Evolutionary conservation across 176 grass and related monocot species (phyloP).

Genomic region (Secale cereale): DNA sequence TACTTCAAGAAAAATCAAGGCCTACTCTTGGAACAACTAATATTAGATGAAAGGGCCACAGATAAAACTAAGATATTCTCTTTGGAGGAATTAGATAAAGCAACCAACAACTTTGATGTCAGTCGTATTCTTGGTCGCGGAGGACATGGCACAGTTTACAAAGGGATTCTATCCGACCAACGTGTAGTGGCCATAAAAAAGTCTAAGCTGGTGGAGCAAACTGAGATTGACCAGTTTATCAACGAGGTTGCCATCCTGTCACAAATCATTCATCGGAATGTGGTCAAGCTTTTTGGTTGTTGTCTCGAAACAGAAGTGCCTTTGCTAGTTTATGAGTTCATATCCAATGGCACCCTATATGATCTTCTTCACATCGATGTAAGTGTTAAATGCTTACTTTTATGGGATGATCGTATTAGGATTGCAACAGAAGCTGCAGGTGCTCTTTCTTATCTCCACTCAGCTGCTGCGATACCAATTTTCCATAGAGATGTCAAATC

Average conservation of each 20-base stretch:
- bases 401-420: slow-evolving; percentile 44
- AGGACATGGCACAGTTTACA: slow-evolving; percentile 52
- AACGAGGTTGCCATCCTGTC: slow-evolving; percentile 49
- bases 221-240: slow-evolving; percentile 50
- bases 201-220: slow-evolving; percentile 33
- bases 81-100: slow-evolving; percentile 40
- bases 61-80: slow-evolving; percentile 44
- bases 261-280: slow-evolving; percentile 50
- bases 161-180: slow-evolving; percentile 30
- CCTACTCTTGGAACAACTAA: slow-evolving; percentile 14
- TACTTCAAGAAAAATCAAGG: slow-evolving; percentile 39
- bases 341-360: slow-evolving; percentile 44
- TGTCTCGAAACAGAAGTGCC: slow-evolving; percentile 48
- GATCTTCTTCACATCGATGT: slow-evolving; percentile 14
- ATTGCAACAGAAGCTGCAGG: slow-evolving; percentile 32
- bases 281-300: slow-evolving; percentile 49
- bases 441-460: slow-evolving; percentile 52
- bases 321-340: slow-evolving; percentile 58
- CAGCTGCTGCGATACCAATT: slow-evolving; percentile 39
- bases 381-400: not conserved
- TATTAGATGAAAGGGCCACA: not conserved
- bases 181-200: slow-evolving; percentile 50
- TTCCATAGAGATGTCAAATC: slow-evolving; percentile 61
- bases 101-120: slow-evolving; percentile 44
- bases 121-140: slow-evolving; percentile 37